These are phyloP conservation scores for Articulospora tetracladia DNA, from an alignment of 495 filamentous ascomycete genomes.

Conservation along the genomic window DNA sequence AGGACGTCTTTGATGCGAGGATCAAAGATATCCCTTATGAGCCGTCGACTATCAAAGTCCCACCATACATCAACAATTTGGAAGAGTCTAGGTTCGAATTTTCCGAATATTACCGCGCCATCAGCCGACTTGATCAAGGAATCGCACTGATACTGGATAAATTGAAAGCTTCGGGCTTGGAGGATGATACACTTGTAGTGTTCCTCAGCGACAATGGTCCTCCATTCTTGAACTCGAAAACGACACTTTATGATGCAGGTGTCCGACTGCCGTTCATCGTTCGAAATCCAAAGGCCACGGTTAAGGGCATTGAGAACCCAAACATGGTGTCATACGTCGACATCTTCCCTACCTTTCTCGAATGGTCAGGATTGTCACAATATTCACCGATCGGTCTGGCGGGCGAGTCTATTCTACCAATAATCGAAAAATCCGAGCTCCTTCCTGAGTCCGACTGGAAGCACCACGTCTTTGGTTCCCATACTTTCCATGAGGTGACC, in stretches of 20 bases:
- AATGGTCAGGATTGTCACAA: slow-evolving; percentile 23
- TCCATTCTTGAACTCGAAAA: slow-evolving; percentile 46
- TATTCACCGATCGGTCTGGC: slow-evolving; percentile 7
- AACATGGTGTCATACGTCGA: slow-evolving; percentile 45
- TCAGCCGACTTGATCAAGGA: slow-evolving; percentile 37
- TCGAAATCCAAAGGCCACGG: slow-evolving; percentile 27
- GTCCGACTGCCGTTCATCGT: slow-evolving; percentile 39
- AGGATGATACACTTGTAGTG: slow-evolving; percentile 36
- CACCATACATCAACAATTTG: slow-evolving; percentile 33
- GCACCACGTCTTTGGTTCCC: slow-evolving; percentile 37
- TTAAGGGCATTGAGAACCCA: slow-evolving; percentile 29
- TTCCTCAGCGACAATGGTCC: slow-evolving; percentile 45
- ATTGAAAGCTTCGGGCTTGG: slow-evolving; percentile 28
- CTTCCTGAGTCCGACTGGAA: slow-evolving; percentile 23
- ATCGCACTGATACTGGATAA: slow-evolving; percentile 36
- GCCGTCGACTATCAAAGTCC: slow-evolving; percentile 30
- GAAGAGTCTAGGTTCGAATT: slow-evolving; percentile 36
- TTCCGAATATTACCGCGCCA: slow-evolving; percentile 39
- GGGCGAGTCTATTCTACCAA: slow-evolving; percentile 34
- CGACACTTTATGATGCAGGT: slow-evolving; percentile 43
- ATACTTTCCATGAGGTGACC: slow-evolving; percentile 47
- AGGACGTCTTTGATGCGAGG: slow-evolving; percentile 14
- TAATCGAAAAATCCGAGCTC: slow-evolving; percentile 22
- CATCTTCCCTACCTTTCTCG: slow-evolving; percentile 40
- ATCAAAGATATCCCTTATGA: slow-evolving; percentile 13